A percentile compares a stretch with the other conserved stretches of the same genome.
phyloP scores from a whole-genome alignment of 1,139 yeast genomes.

The Trichomonascaceae sp. region DNA sequence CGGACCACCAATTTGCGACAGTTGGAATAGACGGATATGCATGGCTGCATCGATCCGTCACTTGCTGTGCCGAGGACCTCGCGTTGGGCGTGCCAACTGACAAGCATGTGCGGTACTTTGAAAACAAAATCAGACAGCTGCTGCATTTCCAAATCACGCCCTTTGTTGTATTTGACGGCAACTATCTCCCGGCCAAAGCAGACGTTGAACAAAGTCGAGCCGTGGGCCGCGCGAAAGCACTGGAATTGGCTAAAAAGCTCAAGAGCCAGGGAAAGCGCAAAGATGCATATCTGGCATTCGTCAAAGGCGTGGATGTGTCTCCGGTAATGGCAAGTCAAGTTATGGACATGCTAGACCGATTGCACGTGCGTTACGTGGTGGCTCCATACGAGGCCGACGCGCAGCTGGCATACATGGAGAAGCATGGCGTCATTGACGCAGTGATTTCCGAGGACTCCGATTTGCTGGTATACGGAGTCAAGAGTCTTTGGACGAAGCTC shows the following conservation, averaged over 20 bases:
- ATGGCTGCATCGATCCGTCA: constrained; percentile 85
- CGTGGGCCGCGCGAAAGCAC: background rate
- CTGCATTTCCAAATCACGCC: constrained; percentile 59
- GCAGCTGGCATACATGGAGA: constrained; percentile 85
- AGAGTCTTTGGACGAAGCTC: constrained; percentile 62
- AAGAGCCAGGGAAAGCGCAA: constrained; percentile 35
- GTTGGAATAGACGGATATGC: constrained; percentile 92
- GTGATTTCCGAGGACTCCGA: constrained; percentile 93
- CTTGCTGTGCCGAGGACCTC: constrained; percentile 74
- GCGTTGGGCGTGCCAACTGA: constrained; percentile 61
- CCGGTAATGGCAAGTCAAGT: constrained; percentile 84
- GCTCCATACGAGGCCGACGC: constrained; percentile 99
- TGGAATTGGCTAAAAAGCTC: constrained; percentile 7
- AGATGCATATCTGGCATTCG: constrained; percentile 43
- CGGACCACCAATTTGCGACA: constrained; percentile 55
- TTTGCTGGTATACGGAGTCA: constrained; percentile 77
- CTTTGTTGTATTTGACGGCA: constrained; percentile 90
- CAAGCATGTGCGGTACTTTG: constrained; percentile 34
- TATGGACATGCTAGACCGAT: constrained; percentile 51
- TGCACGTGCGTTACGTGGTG: constrained; percentile 58
- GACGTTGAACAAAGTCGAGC: constrained; percentile 60
- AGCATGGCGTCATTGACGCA: constrained; percentile 62
- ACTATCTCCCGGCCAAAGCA: constrained; percentile 64
- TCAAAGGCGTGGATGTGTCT: constrained; percentile 76
- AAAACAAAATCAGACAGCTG: constrained; percentile 55